Evolutionary conservation across 192 early-diverging fungal species (phyloP).

Genomic region (Backusella liffmaniae): DNA sequence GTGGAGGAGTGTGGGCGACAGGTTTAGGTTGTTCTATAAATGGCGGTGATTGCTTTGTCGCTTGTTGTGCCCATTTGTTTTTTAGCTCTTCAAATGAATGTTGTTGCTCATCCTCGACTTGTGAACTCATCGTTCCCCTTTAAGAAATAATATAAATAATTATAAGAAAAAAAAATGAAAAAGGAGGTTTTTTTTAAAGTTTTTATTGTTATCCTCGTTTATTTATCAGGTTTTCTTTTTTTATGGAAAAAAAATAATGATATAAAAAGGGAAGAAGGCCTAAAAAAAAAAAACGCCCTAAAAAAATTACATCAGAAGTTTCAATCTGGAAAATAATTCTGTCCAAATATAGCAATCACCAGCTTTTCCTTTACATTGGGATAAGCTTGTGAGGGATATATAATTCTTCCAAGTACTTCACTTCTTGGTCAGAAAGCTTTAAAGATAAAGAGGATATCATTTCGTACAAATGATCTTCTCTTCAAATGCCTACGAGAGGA

Average conservation of each 20-base stretch:
- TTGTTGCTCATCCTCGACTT: conserved; percentile 11
- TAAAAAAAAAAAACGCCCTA: conserved; percentile 9
- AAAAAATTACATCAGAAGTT: not conserved
- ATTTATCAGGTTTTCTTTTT: not conserved
- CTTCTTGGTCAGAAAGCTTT: conserved; percentile 15
- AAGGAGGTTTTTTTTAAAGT: not conserved
- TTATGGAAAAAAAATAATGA: not conserved
- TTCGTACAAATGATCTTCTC: conserved; percentile 21
- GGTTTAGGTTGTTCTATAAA: not conserved
- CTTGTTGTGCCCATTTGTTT: conserved; percentile 33
- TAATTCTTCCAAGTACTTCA: conserved; percentile 26
- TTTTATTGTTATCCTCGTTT: not conserved
- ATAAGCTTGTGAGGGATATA: conserved; percentile 18
- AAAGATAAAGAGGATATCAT: conserved; percentile 11
- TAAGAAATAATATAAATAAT: conserved; percentile 2
- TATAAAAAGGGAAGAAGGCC: not conserved
- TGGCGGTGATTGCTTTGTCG: not conserved
- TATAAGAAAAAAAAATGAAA: not conserved
- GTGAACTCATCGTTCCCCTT: not conserved
- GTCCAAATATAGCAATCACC: not conserved
- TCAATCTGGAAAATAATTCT: not conserved
- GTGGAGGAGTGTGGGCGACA: not conserved
- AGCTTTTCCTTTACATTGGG: conserved; percentile 12
- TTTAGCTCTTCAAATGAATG: conserved; percentile 31
- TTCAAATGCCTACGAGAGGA: conserved; percentile 30